Percentiles rank a stretch among this genome's conserved stretches.
These are phyloP conservation scores for Fusarium illudens DNA, from an alignment of 2,329 filamentous ascomycete species.

Conservation along the genomic window DNA sequence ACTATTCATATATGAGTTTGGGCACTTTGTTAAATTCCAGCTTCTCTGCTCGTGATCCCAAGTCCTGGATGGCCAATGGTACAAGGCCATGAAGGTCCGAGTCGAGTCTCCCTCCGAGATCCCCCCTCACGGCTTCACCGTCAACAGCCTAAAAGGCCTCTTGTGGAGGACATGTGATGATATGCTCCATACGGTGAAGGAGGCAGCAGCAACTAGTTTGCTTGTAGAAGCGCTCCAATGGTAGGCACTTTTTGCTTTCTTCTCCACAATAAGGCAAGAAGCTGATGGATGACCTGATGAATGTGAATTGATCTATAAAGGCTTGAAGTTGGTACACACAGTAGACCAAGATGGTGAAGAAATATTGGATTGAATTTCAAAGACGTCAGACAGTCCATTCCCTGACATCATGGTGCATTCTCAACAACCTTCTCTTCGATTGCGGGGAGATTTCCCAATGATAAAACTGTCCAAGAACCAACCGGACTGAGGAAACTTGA, in stretches of 20 bases:
- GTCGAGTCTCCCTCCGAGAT: neutral
- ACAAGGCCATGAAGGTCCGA: neutral
- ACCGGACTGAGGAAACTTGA: neutral
- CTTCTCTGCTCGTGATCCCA: no score
- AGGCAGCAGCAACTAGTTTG: neutral
- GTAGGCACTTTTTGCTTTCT: neutral
- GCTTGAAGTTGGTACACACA: neutral
- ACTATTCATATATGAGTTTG: neutral
- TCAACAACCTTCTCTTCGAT: neutral
- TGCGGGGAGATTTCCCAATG: constrained; percentile 10
- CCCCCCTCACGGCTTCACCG: neutral
- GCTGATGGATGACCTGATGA: neutral
- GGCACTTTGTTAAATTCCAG: no score
- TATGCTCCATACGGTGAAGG: neutral
- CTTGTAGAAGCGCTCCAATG: neutral
- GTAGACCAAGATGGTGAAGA: neutral
- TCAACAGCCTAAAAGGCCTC: neutral
- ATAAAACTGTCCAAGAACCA: neutral
- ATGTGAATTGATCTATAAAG: neutral
- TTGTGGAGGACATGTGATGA: neutral
- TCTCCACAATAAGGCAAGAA: neutral
- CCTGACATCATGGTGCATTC: constrained; percentile 26
- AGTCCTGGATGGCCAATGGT: neutral
- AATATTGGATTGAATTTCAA: neutral
- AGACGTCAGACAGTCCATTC: constrained; percentile 12